Base-by-base conservation (phyloP, 495 filamentous ascomycete genomes). In the Durotheca rogersii region DNA sequence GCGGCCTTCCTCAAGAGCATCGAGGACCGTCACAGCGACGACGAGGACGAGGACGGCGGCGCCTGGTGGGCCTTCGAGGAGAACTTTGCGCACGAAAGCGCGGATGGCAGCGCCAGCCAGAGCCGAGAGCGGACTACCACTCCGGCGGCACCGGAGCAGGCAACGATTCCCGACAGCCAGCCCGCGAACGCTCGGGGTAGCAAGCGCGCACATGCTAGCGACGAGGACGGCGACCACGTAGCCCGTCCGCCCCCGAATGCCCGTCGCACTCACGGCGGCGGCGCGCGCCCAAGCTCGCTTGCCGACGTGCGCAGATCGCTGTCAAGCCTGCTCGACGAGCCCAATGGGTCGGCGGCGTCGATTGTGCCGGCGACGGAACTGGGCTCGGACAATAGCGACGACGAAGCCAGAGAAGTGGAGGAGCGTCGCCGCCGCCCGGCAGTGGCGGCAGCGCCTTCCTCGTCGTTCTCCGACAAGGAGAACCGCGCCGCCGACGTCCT, bases 1-100 rank as follows among this genome's bases (percentile, higher is more conserved):
- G 73, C 81, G 10, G 93, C 93, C 0, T 99, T 99, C 73, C 81
- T 97, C 50, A 80, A 79, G 45, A 86, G 89, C 6, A 86, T 99
- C 41, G 91, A 96, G 53, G 94, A 97, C 59, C 79, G 77, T 27
- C 85, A 84, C 34, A 74, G 81, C 15, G 89, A 92, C 31, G 87
- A 92, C 41, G 87, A 92, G 53, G 94, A 97, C 59, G 79, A 77
- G 27, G 85, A 84, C 34, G 73, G 81, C 15, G 89, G 91, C 31
- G 87, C 91, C 41, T 87, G 92, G 18, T 72, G 86, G 63, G 86
- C 89, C 44, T 87, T 95, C 62, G 64, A 84, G 2, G 79, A 82
- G 18, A 69, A 71, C 29, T 78, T 85, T 20, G 79, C 79, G 4
- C 70, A 76, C 38, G 71, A 79, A 23, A 56, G 70, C 29, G 58